Evolutionary conservation across 2,329 filamentous ascomycete genomes (phyloP), one percentile per base, ranked within the genome.

Genomic region (Pseudogymnoascus sp.): DNA sequence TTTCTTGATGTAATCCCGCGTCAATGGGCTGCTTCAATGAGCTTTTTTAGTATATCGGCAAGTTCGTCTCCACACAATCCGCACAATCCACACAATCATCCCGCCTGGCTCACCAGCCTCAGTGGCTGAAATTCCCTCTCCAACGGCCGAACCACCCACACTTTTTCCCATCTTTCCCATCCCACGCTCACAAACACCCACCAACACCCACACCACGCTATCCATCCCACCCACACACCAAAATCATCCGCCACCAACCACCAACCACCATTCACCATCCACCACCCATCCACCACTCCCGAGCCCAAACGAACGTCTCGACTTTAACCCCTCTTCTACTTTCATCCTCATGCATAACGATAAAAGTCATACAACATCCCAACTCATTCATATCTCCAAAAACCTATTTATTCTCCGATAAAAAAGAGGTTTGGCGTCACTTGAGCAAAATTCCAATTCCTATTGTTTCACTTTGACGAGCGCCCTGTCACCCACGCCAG

Each of bases 21-120:
- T 19, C 10, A 52, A 52, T 52, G 45, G 9, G 26, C 23, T 18
- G 26, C 18, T 41, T 30, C 23, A 15, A 30, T 52, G 45, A 52
- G n/a, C 45, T 52, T 52, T 52, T 52, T 52, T 52, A 30, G 45
- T 52, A 18, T 52, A 52, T 52, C 45, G 45, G 45, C 45, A 52
- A 52, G n/a, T 52, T 52, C 45, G 45, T 52, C 45, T 18, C 45
- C 39, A 45, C 39, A 41, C 38, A 41, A 19, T 38, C 12, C n/a
- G n/a, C n/a, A n/a, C n/a, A n/a, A n/a, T 35, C 33, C 15, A 38
- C 35, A 38, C 38, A 41, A 18, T 48, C 13, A 28, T 48, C 41
- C 23, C 41, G 45, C 26, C 23, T 30, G 45, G 26, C n/a, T 52
- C 45, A 52, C 26, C 45, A 52, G 45, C 45, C 45, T 30, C 45